Percentiles rank a stretch among this genome's conserved stretches.
phyloP scores from a whole-genome alignment of 768 basidiomycete genomes.

The Fomitopsis pulvina region DNA sequence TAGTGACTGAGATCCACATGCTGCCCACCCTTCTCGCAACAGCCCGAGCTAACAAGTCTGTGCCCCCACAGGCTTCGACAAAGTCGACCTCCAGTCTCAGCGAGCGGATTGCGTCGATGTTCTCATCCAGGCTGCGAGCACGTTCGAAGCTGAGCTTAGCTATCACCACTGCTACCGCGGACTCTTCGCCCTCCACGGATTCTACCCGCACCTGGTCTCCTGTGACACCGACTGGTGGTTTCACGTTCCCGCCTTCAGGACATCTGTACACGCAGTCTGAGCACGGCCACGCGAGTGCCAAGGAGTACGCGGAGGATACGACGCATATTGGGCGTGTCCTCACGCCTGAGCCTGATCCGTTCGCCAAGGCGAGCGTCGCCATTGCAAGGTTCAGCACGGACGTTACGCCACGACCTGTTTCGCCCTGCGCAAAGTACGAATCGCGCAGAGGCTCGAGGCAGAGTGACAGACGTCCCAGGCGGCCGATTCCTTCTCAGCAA shows the following conservation, averaged over 20 bases:
- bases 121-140: constrained; percentile 10
- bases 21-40: background rate
- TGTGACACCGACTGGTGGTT: constrained; percentile 1
- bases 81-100: constrained; percentile 18
- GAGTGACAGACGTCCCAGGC: background rate
- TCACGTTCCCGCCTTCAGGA: background rate
- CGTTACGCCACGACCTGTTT: background rate
- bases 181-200: constrained; percentile 11
- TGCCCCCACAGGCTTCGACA: constrained; percentile 12
- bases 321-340: constrained; percentile 19
- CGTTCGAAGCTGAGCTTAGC: constrained; percentile 20
- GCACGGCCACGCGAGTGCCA: constrained; percentile 1
- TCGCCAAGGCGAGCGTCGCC: constrained; percentile 18
- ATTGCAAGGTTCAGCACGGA: constrained; percentile 1
- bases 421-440: background rate
- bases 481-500: background rate
- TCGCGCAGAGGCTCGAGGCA: background rate
- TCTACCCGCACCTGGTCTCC: constrained; percentile 1
- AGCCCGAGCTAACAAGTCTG: no score
- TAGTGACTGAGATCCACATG: background rate
- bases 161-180: constrained; percentile 7
- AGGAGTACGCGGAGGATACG: constrained; percentile 6
- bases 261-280: background rate
- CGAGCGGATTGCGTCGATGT: constrained; percentile 14
- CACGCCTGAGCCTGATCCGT: constrained; percentile 23